phyloP scores from a whole-genome alignment of 1,139 yeast genomes.

The Pneumocystis oryctolagi region DNA sequence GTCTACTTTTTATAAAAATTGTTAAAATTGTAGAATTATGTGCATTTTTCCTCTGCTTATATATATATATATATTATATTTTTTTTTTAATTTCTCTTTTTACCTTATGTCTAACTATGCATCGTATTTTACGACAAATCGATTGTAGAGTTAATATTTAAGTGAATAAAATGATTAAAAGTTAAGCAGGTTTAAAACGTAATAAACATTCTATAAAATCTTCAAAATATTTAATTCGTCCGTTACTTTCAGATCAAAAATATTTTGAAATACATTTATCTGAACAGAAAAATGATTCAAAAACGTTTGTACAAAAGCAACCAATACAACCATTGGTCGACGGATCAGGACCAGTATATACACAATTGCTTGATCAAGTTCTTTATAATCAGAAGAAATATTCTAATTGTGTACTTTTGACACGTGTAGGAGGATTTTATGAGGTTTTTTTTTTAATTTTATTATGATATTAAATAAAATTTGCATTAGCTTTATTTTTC shows the following conservation, averaged over 20 bases:
- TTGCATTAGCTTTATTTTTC: slow-evolving; percentile 49
- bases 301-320: background rate
- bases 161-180: background rate
- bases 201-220: background rate
- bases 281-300: background rate
- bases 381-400: slow-evolving; percentile 33
- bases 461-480: background rate
- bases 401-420: slow-evolving; percentile 59
- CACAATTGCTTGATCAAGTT: slow-evolving; percentile 12
- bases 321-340: background rate
- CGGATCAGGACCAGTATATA: background rate
- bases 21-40: background rate
- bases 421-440: slow-evolving; percentile 84
- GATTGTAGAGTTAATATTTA: background rate
- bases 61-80: background rate
- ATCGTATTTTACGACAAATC: background rate
- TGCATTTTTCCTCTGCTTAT: background rate
- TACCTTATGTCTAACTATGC: background rate
- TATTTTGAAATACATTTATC: background rate
- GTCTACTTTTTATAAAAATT: background rate
- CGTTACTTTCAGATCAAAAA: background rate
- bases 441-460: slow-evolving; percentile 28
- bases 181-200: background rate
- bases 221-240: background rate
- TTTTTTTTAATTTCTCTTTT: background rate